Evolutionary conservation across 768 basidiomycete species (phyloP).

Genomic region (Mrakia blollopis): DNA sequence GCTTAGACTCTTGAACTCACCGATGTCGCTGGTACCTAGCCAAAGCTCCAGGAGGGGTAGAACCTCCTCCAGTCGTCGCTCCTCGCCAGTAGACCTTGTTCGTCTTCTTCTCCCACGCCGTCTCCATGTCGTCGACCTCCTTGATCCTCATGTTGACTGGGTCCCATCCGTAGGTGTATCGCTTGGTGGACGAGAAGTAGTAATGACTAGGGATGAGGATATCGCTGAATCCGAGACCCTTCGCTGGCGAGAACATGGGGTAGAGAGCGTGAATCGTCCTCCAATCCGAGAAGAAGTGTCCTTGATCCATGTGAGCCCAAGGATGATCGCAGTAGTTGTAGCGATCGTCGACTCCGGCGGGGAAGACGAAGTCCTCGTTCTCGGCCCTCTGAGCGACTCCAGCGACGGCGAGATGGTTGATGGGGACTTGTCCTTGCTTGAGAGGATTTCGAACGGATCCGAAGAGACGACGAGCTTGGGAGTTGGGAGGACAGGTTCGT

Average conservation of each 20-base stretch:
- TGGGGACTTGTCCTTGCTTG: conserved; percentile 44
- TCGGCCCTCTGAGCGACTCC: conserved; percentile 45
- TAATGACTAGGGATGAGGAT: conserved; percentile 95
- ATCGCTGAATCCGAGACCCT: conserved; percentile 76
- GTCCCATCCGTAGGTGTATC: conserved; percentile 92
- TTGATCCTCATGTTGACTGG: conserved; percentile 64
- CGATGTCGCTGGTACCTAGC: conserved; percentile 81
- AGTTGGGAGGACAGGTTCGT: conserved; percentile 75
- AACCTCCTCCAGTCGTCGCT: conserved; percentile 91
- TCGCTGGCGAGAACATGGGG: conserved; percentile 90
- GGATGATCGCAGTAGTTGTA: conserved; percentile 77
- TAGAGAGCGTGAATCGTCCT: conserved; percentile 79
- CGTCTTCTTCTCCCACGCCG: conserved; percentile 80
- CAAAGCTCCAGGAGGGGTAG: conserved; percentile 74
- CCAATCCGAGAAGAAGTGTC: conserved; percentile 98
- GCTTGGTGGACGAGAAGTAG: conserved; percentile 73
- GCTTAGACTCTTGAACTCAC: conserved; percentile 51
- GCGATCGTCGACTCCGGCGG: conserved; percentile 55
- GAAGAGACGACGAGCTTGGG: conserved; percentile 76
- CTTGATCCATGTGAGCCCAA: conserved; percentile 78
- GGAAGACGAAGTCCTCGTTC: conserved; percentile 61
- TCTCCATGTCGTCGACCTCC: conserved; percentile 77
- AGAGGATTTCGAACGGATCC: conserved; percentile 58
- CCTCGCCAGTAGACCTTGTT: conserved; percentile 90
- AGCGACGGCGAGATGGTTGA: conserved; percentile 42